A percentile compares a stretch with the other conserved stretches of the same genome.
Conservation (phyloP, 495 filamentous ascomycete species). For the Aspergillus panamensis region DNA sequence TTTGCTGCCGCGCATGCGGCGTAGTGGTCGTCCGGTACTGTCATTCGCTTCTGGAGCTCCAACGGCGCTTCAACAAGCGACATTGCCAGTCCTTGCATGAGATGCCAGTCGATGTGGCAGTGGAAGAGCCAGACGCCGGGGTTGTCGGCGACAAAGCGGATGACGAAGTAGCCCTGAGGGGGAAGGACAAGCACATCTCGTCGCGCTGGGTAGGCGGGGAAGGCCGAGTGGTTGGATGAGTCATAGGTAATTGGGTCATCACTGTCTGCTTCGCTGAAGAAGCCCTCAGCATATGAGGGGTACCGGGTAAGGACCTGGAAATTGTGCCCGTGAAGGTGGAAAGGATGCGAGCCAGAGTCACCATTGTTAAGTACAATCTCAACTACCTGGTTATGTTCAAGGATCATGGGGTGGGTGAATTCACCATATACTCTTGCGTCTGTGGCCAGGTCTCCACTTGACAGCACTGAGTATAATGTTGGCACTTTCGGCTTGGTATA, state of each 20-base stretch:
- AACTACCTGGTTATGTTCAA: constrained; percentile 64
- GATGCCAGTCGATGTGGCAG: constrained; percentile 71
- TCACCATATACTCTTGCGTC: constrained; percentile 69
- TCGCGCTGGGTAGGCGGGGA: constrained; percentile 45
- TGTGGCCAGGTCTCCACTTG: constrained; percentile 56
- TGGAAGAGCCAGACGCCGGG: constrained; percentile 58
- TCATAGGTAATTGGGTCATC: constrained; percentile 39
- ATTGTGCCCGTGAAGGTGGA: constrained; percentile 84
- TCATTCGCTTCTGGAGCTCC: constrained; percentile 14
- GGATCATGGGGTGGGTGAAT: constrained; percentile 65
- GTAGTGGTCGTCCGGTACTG: constrained; percentile 58
- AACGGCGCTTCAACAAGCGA: constrained; percentile 49
- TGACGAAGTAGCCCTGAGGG: constrained; percentile 55
- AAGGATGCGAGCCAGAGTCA: constrained; percentile 74
- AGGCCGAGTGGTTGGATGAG: constrained; percentile 34
- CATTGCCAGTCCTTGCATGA: constrained; percentile 41
- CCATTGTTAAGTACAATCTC: constrained; percentile 80
- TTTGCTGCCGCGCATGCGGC: constrained; percentile 49
- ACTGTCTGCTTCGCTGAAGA: constrained; percentile 29
- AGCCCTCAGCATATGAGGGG: constrained; percentile 40
- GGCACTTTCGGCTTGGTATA: constrained; percentile 75
- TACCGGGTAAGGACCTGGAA: constrained; percentile 66
- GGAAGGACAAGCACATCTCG: constrained; percentile 56
- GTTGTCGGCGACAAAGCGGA: constrained; percentile 65
- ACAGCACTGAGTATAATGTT: constrained; percentile 71